phyloP scores from a whole-genome alignment of 768 basidiomycete genomes.

The Cystobasidiopsis lactophilus region DNA sequence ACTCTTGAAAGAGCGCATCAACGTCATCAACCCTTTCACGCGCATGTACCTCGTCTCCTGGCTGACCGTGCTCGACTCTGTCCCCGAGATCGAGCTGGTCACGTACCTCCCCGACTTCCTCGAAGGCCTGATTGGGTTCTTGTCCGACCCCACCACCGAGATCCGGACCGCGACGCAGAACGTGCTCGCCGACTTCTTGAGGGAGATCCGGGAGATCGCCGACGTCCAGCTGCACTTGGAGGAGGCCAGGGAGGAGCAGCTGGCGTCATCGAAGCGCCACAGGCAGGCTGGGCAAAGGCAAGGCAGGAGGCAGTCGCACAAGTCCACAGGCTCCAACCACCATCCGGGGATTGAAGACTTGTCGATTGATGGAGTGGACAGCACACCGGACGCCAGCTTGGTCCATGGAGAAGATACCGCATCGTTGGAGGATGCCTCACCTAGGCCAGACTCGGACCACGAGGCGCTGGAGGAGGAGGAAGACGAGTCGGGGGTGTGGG shows the following conservation, averaged over 20 bases:
- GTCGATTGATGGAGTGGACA: neutral
- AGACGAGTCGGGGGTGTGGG: constrained; percentile 36
- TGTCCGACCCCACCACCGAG: constrained; percentile 84
- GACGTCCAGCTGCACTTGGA: constrained; percentile 38
- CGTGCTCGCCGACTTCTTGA: constrained; percentile 63
- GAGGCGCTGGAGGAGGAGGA: constrained; percentile 9
- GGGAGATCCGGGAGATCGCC: constrained; percentile 72
- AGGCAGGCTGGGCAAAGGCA: constrained; percentile 7
- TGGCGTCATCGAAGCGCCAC: constrained; percentile 25
- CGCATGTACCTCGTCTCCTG: constrained; percentile 90
- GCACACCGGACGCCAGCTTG: too few relatives aligned
- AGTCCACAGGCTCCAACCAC: neutral
- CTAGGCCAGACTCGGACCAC: too few relatives aligned
- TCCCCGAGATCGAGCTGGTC: constrained; percentile 86
- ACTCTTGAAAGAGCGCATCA: constrained; percentile 71
- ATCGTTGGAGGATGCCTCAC: too few relatives aligned
- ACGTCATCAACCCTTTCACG: constrained; percentile 87
- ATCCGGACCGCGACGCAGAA: constrained; percentile 78
- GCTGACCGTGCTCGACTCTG: constrained; percentile 85
- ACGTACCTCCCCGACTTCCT: constrained; percentile 85
- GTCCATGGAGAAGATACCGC: too few relatives aligned
- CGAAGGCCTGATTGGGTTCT: constrained; percentile 85
- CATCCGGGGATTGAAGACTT: too few relatives aligned
- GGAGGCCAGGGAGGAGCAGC: constrained; percentile 27
- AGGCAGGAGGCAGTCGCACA: neutral